Evolutionary conservation across 805 yeast species (phyloP), one percentile per base, ranked within the genome.

Genomic region (Nakazawaea wickerhamii): DNA sequence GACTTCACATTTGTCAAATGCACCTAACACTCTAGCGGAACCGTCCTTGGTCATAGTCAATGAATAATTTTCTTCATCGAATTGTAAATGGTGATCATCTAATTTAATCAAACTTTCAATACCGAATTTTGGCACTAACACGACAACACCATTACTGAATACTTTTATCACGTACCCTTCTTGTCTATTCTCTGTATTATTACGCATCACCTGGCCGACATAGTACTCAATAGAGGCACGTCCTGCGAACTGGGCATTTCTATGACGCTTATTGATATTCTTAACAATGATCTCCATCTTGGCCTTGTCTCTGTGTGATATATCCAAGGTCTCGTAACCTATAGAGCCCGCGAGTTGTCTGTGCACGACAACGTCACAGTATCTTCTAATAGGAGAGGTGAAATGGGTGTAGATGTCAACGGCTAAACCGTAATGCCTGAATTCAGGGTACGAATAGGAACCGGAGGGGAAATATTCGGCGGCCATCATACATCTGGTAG

Each of bases 161-260:
- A 93, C 93, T 59, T 87, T 85, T 56, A 91, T 89, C 22, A 90
- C 82, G 54, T 87, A 90, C 8, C 98, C 99, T 50, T 87, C 89
- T 59, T 87, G 95, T 13, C 70, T 70, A 28, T 84, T 69, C 55
- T 86, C 89, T 19, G 14, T 41, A 53, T 81, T 81, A 57, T 81
- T 81, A 60, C 87, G 85, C 85, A 93, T 84, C 32, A 91, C 96
- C 67, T 93, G 98, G 7, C 99, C 99, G 38, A 93, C 99, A 57
- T 87, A 93, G 65, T 93, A 93, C 61, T 93, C 99, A 48, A 93
- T 87, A 59, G 95, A 85, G 17, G 99, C 97, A 59, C 99, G 77
- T 30, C 99, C 99, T 2, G 99, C 99, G 70, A 91, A 86, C 65
- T 93, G 99, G 0, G 99, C 99, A 59, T 93, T 93, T 64, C 99